A percentile compares a stretch with the other conserved stretches of the same genome.
These are phyloP conservation scores for Fusarium sp. DNA, from an alignment of 2,329 filamentous ascomycete genomes.

Conservation along the genomic window DNA sequence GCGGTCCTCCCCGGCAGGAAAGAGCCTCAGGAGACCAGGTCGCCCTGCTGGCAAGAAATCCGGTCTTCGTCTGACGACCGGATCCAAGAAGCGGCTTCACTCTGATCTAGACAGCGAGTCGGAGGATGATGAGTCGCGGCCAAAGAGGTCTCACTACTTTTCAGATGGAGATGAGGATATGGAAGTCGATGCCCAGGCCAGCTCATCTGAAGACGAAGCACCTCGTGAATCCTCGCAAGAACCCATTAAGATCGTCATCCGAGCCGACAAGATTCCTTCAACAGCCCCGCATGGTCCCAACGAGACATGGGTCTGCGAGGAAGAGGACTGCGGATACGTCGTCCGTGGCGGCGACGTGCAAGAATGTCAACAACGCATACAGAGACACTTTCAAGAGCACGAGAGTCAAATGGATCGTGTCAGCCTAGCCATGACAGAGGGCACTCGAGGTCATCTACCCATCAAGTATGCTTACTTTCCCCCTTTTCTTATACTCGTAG, in stretches of 20 bases:
- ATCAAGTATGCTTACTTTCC: constrained; percentile 61
- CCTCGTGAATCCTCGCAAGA: constrained; percentile 27
- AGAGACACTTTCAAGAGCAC: constrained; percentile 67
- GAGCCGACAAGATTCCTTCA: constrained; percentile 59
- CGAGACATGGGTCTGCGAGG: constrained; percentile 71
- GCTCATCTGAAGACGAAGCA: constrained; percentile 37
- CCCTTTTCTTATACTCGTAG: constrained; percentile 47
- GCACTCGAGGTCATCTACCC: constrained; percentile 60
- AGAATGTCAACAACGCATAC: constrained; percentile 63
- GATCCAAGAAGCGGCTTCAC: constrained; percentile 56
- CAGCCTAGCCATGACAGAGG: constrained; percentile 64
- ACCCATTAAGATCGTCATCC: constrained; percentile 55
- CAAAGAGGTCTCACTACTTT: constrained; percentile 50
- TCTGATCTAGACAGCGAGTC: constrained; percentile 51
- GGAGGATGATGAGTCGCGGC: constrained; percentile 48
- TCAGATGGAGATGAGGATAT: constrained; percentile 45
- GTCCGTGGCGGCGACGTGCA: constrained; percentile 68
- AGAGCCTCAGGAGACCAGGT: constrained; percentile 48
- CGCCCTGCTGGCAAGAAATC: constrained; percentile 56
- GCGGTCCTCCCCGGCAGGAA: constrained; percentile 43
- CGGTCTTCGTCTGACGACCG: constrained; percentile 52
- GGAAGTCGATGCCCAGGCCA: constrained; percentile 43
- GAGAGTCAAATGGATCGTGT: constrained; percentile 61
- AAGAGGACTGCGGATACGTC: constrained; percentile 69
- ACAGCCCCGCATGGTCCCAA: constrained; percentile 62